Base-by-base conservation (phyloP, 2,329 filamentous ascomycete species). In the Parastagonospora avenae region DNA sequence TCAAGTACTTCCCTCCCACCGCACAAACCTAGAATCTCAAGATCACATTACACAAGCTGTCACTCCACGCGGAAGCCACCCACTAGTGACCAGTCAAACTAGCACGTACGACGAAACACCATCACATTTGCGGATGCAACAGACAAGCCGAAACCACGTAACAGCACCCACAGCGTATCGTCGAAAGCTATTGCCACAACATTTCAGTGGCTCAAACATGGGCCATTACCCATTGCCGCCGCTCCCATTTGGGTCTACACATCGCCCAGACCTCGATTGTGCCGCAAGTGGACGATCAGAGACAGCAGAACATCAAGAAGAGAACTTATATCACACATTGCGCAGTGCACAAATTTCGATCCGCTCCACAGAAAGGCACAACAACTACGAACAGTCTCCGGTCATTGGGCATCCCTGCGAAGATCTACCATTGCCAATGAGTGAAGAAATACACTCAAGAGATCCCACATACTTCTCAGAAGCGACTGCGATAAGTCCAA, bases 51-150 rank as follows among this genome's bases (percentile, higher is more conserved):
- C 61, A 57, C 60, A 36, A 38, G 37, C 54, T 41, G 40, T 48
- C 38, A 46, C 40, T 42, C 48, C 55, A 59, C 50, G 55, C 54
- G 54, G 49, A 42, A 55, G 48, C 47, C 46, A 54, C 47, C 50
- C 15, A 31, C 32, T 48, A 57, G 43, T 38, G 24, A 16, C 14
- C 28, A 32, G 12, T 38, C 38, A 54, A 9, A 16, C 38, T 30
- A 42, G 40, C 32, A 41, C 19, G 56, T 61, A 48, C 51, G 47
- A 65, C 54, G 38, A 16, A 35, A 42, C 48, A 55, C 51, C 40
- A 50, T 59, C 55, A 57, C 55, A 49, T 43, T 29, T 49, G 43
- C 53, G 53, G 52, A 48, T 60, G 47, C 56, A 57, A 55, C 58
- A 46, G 49, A 31, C 16, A 48, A 16, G 9, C n/a, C 7, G 11